Percentiles rank a stretch among this genome's conserved stretches.
Evolutionary conservation across 116 monocot species (phyloP).

Genomic region (Cymodocea nodosa): DNA sequence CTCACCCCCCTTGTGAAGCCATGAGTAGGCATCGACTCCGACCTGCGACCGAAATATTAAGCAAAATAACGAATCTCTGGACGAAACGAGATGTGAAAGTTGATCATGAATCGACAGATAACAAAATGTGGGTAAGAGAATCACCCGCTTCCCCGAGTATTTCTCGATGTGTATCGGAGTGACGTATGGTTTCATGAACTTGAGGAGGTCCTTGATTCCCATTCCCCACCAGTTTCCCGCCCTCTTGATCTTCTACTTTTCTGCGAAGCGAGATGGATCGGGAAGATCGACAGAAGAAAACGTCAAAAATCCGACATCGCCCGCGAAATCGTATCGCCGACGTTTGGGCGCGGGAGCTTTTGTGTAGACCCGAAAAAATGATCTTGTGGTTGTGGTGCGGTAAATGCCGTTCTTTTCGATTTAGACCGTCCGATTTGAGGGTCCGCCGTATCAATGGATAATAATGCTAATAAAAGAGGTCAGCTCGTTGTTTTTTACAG

Average conservation of each 20-base stretch:
- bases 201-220: conserved; percentile 83
- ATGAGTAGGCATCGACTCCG: conserved; percentile 84
- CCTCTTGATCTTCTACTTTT: not conserved
- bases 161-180: conserved; percentile 68
- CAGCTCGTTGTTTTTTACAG: too few species aligned
- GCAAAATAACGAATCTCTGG: not conserved
- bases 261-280: not conserved
- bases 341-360: too few species aligned
- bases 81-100: not conserved
- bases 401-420: too few species aligned
- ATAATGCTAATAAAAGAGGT: too few species aligned
- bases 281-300: not conserved
- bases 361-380: too few species aligned
- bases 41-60: conserved; percentile 26
- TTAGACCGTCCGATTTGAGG: too few species aligned
- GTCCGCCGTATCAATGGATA: too few species aligned
- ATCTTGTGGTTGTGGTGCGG: too few species aligned
- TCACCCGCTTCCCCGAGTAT: conserved; percentile 55
- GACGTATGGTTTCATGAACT: conserved; percentile 66
- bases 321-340: too few species aligned
- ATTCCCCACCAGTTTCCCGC: conserved; percentile 11
- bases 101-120: not conserved
- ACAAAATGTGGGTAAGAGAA: not conserved
- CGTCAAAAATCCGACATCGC: too few species aligned
- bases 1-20: conserved; percentile 92